phyloP scores from a whole-genome alignment of 2,329 filamentous ascomycete species.

The Arthrobotrys pseudoclavata region DNA sequence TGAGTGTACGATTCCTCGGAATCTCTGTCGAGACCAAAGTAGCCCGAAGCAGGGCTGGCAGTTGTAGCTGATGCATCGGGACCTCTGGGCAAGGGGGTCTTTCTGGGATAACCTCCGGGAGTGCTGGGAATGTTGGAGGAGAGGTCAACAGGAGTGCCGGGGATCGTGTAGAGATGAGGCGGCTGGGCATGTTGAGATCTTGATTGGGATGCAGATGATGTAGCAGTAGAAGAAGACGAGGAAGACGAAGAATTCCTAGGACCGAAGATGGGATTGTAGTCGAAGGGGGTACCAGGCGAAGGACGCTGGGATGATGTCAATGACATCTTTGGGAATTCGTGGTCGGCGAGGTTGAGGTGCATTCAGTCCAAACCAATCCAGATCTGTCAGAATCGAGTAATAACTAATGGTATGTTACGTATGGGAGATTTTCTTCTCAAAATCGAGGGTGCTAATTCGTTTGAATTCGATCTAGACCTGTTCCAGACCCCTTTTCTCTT shows the following conservation, averaged over 20 bases:
- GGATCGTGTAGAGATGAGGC: slow-evolving; percentile 58
- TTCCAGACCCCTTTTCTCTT: background rate
- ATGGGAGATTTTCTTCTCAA: too few relatives aligned
- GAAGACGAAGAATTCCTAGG: slow-evolving; percentile 23
- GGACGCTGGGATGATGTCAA: slow-evolving; percentile 60
- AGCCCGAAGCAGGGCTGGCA: slow-evolving; percentile 60
- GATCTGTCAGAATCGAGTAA: too few relatives aligned
- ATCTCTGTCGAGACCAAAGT: slow-evolving; percentile 63
- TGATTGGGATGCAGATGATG: slow-evolving; percentile 20
- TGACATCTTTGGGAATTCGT: slow-evolving; percentile 57
- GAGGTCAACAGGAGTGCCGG: slow-evolving; percentile 52
- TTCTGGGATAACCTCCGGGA: slow-evolving; percentile 50
- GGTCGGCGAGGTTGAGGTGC: slow-evolving; percentile 38
- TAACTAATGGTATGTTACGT: background rate
- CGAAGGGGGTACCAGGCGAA: slow-evolving; percentile 55
- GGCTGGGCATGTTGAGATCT: slow-evolving; percentile 54
- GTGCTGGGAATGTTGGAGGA: slow-evolving; percentile 50
- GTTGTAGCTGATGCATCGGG: slow-evolving; percentile 30
- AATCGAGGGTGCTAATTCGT: too few relatives aligned
- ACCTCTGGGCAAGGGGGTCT: slow-evolving; percentile 46
- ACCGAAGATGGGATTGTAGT: slow-evolving; percentile 48
- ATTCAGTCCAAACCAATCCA: background rate
- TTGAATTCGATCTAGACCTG: background rate
- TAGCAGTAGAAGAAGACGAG: background rate
- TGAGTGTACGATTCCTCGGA: slow-evolving; percentile 62